Evolutionary conservation across 345 rosid species (phyloP).

Genomic region (Populus nigra): DNA sequence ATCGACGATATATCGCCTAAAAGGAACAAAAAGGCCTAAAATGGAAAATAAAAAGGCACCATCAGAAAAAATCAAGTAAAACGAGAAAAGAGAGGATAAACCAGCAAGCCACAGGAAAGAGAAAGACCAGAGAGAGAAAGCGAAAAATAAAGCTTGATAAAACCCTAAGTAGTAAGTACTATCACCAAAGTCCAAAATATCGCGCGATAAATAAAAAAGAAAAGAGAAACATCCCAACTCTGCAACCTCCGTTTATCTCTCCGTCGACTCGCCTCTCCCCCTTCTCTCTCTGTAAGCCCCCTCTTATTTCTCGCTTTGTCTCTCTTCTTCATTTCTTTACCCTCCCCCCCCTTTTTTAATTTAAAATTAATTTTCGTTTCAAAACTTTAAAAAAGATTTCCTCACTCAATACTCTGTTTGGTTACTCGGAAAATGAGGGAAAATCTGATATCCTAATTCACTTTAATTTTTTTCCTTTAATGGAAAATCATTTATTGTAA

Average conservation of each 20-base stretch:
- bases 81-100: conserved; percentile 8
- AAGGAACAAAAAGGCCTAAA: conserved; percentile 13
- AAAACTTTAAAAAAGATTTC: neutral
- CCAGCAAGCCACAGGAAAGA: neutral
- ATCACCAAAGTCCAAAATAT: conserved; percentile 25
- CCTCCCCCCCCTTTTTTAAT: neutral
- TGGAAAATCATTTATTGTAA: neutral
- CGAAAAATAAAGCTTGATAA: neutral
- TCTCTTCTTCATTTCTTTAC: neutral
- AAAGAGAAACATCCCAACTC: conserved; percentile 17
- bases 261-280: conserved; percentile 36
- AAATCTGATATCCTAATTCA: neutral
- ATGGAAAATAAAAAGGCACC: neutral
- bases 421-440: conserved; percentile 26
- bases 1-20: conserved; percentile 40
- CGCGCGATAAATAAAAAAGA: conserved; percentile 44
- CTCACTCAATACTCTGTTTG: conserved; percentile 14
- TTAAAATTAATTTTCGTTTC: neutral
- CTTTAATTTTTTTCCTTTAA: neutral
- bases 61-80: conserved; percentile 9
- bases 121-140: neutral
- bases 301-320: conserved; percentile 39
- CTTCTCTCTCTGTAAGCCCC: conserved; percentile 38
- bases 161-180: conserved; percentile 20
- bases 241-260: conserved; percentile 43